Evolutionary conservation across 805 yeast genomes (phyloP).

Genomic region (Zygotorulaspora chibaensis): DNA sequence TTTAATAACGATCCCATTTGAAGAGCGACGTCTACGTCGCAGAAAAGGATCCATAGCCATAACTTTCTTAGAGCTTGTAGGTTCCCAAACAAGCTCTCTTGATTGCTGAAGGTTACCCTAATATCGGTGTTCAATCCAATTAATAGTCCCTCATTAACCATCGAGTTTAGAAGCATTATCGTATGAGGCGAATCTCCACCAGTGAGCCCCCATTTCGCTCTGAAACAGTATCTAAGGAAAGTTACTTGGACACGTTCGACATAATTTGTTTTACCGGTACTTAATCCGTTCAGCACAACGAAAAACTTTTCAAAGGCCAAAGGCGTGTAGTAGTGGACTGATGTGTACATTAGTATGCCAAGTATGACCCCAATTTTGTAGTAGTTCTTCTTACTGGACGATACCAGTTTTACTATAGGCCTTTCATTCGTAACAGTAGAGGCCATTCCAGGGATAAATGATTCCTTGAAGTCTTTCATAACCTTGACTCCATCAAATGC

Average conservation of each 20-base stretch:
- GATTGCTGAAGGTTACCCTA: slow-evolving; percentile 10
- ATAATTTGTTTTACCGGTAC: slow-evolving; percentile 23
- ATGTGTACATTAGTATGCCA: slow-evolving; percentile 17
- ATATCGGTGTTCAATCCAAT: slow-evolving; percentile 27
- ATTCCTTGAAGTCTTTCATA: slow-evolving; percentile 17
- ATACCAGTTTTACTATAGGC: slow-evolving; percentile 4
- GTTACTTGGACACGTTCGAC: slow-evolving; percentile 29
- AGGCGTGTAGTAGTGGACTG: slow-evolving; percentile 18
- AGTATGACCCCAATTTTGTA: slow-evolving; percentile 28
- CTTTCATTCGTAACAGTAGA: neutral
- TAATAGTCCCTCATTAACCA: slow-evolving; percentile 15
- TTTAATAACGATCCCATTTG: slow-evolving; percentile 25
- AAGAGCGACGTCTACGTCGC: slow-evolving; percentile 23
- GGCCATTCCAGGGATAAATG: slow-evolving; percentile 10
- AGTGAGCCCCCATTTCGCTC: slow-evolving; percentile 9
- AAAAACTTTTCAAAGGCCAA: slow-evolving; percentile 16
- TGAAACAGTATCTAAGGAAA: slow-evolving; percentile 14
- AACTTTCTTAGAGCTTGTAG: slow-evolving; percentile 18
- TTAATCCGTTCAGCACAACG: slow-evolving; percentile 23
- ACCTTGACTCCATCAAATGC: slow-evolving; percentile 20
- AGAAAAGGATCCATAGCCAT: slow-evolving; percentile 24
- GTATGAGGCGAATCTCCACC: slow-evolving; percentile 27
- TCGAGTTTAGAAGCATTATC: slow-evolving; percentile 8
- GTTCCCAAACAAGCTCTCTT: slow-evolving; percentile 19
- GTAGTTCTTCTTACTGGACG: slow-evolving; percentile 19